A percentile compares a stretch with the other conserved stretches of the same genome.
phyloP scores from a whole-genome alignment of 2,329 filamentous ascomycete genomes.

The Bipolaris oryzae region DNA sequence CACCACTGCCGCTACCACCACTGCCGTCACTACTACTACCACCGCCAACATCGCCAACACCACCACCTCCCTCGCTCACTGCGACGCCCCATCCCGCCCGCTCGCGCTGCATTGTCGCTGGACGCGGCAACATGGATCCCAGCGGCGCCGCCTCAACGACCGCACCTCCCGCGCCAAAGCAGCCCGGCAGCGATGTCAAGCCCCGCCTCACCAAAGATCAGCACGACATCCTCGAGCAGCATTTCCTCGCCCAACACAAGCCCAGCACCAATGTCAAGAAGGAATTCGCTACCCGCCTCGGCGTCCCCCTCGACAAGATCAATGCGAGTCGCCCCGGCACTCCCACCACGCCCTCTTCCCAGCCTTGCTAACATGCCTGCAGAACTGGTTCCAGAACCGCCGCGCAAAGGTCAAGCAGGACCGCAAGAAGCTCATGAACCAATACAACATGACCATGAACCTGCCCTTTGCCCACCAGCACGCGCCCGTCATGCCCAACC shows the following conservation, averaged over 20 bases:
- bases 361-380: constrained; percentile 37
- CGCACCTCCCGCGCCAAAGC: constrained; percentile 27
- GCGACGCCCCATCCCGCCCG: constrained; percentile 16
- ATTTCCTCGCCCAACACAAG: constrained; percentile 57
- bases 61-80: not conserved
- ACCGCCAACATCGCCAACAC: constrained; percentile 9
- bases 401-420: constrained; percentile 61
- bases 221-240: constrained; percentile 58
- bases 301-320: constrained; percentile 60
- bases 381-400: constrained; percentile 63
- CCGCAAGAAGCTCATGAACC: constrained; percentile 54
- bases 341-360: too few relatives aligned
- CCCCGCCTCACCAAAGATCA: constrained; percentile 60
- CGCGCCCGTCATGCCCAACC: constrained; percentile 31
- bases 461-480: constrained; percentile 33
- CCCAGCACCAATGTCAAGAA: constrained; percentile 59
- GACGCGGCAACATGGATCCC: constrained; percentile 39
- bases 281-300: constrained; percentile 55
- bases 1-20: not conserved
- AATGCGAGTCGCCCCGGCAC: constrained; percentile 51
- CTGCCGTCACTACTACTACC: not conserved
- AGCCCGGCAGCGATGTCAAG: constrained; percentile 53
- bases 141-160: constrained; percentile 30
- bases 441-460: constrained; percentile 45
- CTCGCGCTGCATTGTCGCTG: constrained; percentile 21